A percentile compares a stretch with the other conserved stretches of the same genome.
These are phyloP conservation scores for Geoglossum cookeanum DNA, from an alignment of 2,329 filamentous ascomycete species.

Conservation along the genomic window DNA sequence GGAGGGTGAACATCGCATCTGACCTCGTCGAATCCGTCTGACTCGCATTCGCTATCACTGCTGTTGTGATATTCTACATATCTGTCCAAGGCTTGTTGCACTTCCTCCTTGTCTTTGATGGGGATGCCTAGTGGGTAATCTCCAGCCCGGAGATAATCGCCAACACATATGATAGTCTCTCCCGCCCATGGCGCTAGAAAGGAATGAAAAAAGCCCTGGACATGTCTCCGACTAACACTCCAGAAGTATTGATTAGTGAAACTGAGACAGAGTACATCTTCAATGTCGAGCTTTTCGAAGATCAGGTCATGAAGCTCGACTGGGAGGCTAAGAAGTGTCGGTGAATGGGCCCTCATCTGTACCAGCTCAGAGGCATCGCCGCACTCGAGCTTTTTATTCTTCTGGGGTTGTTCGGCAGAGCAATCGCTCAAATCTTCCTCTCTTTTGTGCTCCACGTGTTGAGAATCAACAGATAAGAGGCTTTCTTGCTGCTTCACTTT, in stretches of 20 bases:
- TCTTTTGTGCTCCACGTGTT: background rate
- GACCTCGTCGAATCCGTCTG: background rate
- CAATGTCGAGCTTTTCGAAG: background rate
- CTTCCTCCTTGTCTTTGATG: conserved; percentile 9
- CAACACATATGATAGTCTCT: conserved; percentile 15
- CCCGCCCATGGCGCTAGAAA: conserved; percentile 15
- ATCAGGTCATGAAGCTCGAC: background rate
- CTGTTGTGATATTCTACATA: background rate
- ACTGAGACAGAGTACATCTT: background rate
- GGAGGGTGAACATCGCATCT: background rate
- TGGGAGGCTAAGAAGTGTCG: background rate
- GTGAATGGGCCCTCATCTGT: no score
- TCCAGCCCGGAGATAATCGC: conserved; percentile 8
- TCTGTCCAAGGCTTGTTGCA: conserved; percentile 8
- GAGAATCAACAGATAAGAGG: background rate
- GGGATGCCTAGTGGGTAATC: conserved; percentile 9
- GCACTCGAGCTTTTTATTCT: background rate
- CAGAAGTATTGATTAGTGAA: background rate
- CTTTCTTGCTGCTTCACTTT: background rate
- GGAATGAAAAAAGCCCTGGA: conserved; percentile 7
- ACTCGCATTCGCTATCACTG: background rate
- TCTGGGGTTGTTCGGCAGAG: background rate
- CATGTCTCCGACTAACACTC: background rate
- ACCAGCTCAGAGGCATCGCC: no score
- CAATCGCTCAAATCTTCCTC: background rate